A percentile compares a stretch with the other conserved stretches of the same genome.
Conservation (phyloP, 2,329 filamentous ascomycete species). For the Allantophomopsis lycopodina region DNA sequence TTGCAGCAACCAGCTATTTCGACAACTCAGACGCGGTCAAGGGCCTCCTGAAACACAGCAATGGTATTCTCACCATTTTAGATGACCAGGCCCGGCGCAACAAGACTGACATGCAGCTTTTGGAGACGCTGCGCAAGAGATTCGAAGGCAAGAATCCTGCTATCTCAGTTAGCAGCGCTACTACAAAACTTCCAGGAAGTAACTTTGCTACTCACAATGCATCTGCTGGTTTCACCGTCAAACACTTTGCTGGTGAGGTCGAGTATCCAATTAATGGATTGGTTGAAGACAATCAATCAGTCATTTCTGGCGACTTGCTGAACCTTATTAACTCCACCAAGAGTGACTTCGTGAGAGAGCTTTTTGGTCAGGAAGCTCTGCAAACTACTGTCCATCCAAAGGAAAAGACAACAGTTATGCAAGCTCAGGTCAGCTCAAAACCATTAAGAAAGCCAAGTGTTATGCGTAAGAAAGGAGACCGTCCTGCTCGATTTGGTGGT, state of each 20-base stretch:
- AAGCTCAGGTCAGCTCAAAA: conserved; percentile 92
- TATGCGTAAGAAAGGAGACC: conserved; percentile 57
- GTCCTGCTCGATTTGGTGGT: conserved; percentile 11
- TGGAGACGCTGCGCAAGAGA: conserved; percentile 82
- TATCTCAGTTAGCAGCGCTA: conserved; percentile 65
- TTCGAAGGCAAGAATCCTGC: conserved; percentile 92
- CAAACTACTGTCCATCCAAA: conserved; percentile 89
- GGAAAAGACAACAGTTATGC: conserved; percentile 82
- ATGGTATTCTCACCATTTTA: conserved; percentile 84
- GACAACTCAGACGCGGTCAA: conserved; percentile 94
- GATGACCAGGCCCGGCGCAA: conserved; percentile 91
- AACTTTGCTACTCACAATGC: conserved; percentile 81
- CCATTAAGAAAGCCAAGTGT: conserved; percentile 87
- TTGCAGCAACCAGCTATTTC: conserved; percentile 90
- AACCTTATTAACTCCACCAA: conserved; percentile 83
- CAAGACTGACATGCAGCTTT: conserved; percentile 75
- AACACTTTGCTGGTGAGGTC: conserved; percentile 92
- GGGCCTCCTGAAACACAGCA: conserved; percentile 81
- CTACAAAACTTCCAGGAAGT: conserved; percentile 67
- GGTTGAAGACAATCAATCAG: conserved; percentile 89
- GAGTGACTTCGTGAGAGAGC: conserved; percentile 74
- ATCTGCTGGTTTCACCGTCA: conserved; percentile 73
- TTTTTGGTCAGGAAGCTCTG: conserved; percentile 92
- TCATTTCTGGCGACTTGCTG: conserved; percentile 91
- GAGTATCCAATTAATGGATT: conserved; percentile 82